phyloP scores from a whole-genome alignment of 163 green algal species.

The Coccomyxa subellipsoidea region DNA sequence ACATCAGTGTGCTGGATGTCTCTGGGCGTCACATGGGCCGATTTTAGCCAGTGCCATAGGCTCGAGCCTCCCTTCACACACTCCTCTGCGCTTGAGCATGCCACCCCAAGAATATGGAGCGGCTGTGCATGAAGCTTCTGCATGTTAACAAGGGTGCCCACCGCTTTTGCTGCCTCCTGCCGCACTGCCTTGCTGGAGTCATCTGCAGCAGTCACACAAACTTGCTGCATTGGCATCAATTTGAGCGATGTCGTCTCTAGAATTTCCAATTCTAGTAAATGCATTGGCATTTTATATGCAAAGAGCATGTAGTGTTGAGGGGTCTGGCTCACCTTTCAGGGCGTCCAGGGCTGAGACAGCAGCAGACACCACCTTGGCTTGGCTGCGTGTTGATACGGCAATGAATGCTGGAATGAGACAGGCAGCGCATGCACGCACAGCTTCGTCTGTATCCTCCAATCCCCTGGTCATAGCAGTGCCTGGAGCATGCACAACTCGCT shows the following conservation, averaged over 20 bases:
- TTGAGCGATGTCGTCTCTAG: too few relatives aligned
- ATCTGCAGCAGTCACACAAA: neutral
- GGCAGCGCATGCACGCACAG: neutral
- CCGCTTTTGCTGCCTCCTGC: neutral
- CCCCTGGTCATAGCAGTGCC: neutral
- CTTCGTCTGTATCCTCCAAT: neutral
- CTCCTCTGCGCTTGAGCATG: neutral
- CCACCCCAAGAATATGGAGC: neutral
- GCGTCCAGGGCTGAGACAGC: neutral
- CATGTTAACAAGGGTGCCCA: neutral
- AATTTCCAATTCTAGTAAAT: neutral
- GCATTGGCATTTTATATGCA: neutral
- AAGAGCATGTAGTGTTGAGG: too few relatives aligned
- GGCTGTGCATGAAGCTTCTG: neutral
- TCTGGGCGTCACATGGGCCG: neutral
- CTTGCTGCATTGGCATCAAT: too few relatives aligned
- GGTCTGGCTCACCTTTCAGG: neutral
- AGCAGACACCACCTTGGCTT: neutral
- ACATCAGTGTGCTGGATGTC: neutral
- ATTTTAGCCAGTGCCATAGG: neutral
- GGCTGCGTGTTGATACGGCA: neutral
- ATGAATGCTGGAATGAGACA: neutral
- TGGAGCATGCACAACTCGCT: neutral
- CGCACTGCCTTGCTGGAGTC: neutral
- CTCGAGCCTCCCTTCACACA: neutral